phyloP scores from a whole-genome alignment of 2,329 filamentous ascomycete species.

The Cercospora sp. region DNA sequence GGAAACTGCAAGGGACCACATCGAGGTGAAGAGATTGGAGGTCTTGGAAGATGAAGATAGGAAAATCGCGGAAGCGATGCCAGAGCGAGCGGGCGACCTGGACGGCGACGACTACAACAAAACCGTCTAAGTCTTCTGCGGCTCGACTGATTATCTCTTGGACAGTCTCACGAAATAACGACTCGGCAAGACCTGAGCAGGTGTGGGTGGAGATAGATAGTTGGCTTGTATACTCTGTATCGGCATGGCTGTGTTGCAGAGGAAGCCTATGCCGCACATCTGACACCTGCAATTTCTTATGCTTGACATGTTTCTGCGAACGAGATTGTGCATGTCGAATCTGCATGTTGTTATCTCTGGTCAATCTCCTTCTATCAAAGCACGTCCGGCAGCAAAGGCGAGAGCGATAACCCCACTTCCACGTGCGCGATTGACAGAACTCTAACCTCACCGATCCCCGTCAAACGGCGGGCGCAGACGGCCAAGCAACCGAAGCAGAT shows the following conservation, averaged over 20 bases:
- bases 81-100: slow-evolving; percentile 48
- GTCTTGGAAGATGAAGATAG: slow-evolving; percentile 39
- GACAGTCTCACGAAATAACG: neutral
- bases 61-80: slow-evolving; percentile 47
- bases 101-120: slow-evolving; percentile 51
- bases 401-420: neutral
- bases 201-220: neutral
- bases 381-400: neutral
- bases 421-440: neutral
- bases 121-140: slow-evolving; percentile 43
- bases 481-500: neutral
- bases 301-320: neutral
- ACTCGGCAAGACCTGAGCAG: neutral
- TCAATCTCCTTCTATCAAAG: neutral
- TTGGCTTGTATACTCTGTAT: neutral
- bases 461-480: neutral
- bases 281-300: neutral
- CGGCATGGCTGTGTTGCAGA: neutral
- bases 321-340: neutral
- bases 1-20: slow-evolving; percentile 44
- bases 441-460: neutral
- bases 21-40: slow-evolving; percentile 45
- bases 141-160: neutral
- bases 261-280: neutral
- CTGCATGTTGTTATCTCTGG: neutral